Base-by-base conservation (phyloP, 2,329 filamentous ascomycete genomes). In the Talaromyces atroroseus region DNA sequence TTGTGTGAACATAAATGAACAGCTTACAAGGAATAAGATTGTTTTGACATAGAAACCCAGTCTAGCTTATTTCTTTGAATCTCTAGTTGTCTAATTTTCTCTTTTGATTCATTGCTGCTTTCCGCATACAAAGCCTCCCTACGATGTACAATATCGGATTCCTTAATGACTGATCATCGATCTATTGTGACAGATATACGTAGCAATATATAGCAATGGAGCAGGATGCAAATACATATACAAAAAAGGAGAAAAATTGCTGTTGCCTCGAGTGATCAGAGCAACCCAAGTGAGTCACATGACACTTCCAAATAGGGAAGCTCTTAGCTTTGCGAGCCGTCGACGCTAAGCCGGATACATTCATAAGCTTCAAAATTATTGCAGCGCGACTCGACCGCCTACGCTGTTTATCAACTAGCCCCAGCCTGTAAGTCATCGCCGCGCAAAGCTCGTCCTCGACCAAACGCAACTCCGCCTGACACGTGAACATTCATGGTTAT, bases 111-210 rank as follows among this genome's bases (percentile, higher is more conserved):
- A 49, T 49, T 53, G 36, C 40, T 57, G 55, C 36, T 48, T 48
- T 29, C 42, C 52, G n/a, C 29, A 32, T 49, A 18, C 36, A 26
- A 50, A 24, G 47, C 32, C 20, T 50, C n/a, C n/a, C 38, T 54
- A 52, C 50, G 24, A 54, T 58, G 56, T 58, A 58, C 29, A 32
- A 52, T 56, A 56, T 38, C 46, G 12, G 14, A 49, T 23, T 47
- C 12, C 29, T 18, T 40, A 18, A 38, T 38, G 34, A 29, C 8
- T 36, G 32, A 16, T 36, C 12, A 16, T 16, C 16, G 32, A 36
- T 16, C 14, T 16, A 32, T 12, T 32, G 29, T 32, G 29, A 32
- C 29, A 12, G 29, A 7, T 8, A 11, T 32, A 12, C 29, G 29
- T 32, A 32, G 29, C 29, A 32, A 32, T 8, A 32, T 7, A 8